These are phyloP conservation scores for Vicia sativa DNA, from an alignment of 306 rosid genomes.

Conservation along the genomic window DNA sequence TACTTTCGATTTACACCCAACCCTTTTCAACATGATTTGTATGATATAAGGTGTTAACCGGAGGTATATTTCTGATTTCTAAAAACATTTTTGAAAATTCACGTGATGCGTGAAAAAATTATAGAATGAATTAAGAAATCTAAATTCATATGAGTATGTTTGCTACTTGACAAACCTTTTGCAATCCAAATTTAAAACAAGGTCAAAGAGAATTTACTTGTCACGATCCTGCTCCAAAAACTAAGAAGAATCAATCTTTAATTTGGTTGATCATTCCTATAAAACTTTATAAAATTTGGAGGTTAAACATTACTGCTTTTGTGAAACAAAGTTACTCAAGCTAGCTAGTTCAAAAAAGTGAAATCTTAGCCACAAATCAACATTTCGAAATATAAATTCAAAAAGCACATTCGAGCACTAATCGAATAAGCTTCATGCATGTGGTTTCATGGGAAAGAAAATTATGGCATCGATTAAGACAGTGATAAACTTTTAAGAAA, in stretches of 20 bases:
- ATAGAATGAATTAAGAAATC: too few species aligned
- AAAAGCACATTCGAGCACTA: constrained; percentile 35
- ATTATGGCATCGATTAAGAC: constrained; percentile 41
- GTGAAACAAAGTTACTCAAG: constrained; percentile 1
- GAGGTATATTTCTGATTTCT: too few species aligned
- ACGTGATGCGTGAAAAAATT: too few species aligned
- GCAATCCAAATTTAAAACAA: constrained; percentile 2
- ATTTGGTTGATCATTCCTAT: constrained; percentile 4
- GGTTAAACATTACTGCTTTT: background rate
- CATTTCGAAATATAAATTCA: constrained; percentile 6
- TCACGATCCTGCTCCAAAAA: constrained; percentile 2
- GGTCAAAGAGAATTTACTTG: background rate
- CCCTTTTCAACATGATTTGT: too few species aligned
- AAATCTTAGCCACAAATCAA: constrained; percentile 1
- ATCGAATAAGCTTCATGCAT: constrained; percentile 39
- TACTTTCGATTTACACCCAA: too few species aligned
- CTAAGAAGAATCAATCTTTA: background rate
- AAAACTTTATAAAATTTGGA: constrained; percentile 9
- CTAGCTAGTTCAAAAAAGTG: background rate
- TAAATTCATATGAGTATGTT: background rate
- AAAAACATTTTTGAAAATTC: too few species aligned
- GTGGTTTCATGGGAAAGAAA: constrained; percentile 36
- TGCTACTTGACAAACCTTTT: background rate
- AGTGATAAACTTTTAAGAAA: constrained; percentile 30
- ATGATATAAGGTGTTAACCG: too few species aligned